phyloP scores from a whole-genome alignment of 371 early-diverging fungal species.

The Mucor irregularis region DNA sequence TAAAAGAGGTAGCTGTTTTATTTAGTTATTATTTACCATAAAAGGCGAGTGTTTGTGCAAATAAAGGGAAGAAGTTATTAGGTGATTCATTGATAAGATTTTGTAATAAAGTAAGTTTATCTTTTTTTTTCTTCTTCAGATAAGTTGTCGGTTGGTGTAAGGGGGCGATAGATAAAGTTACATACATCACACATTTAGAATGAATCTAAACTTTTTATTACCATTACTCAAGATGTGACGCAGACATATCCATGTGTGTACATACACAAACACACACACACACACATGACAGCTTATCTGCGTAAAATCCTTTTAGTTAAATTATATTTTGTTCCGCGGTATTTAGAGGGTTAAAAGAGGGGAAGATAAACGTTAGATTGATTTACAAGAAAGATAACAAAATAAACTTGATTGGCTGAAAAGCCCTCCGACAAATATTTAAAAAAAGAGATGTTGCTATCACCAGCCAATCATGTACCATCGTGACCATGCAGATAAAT shows the following conservation, averaged over 20 bases:
- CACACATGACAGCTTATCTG: neutral
- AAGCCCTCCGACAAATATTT: conserved; percentile 12
- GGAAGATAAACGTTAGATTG: conserved; percentile 4
- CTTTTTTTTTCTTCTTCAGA: too few relatives aligned
- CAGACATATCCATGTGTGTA: too few relatives aligned
- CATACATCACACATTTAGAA: too few relatives aligned
- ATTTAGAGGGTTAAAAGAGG: conserved; percentile 1
- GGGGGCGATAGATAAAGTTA: too few relatives aligned
- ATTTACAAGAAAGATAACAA: conserved; percentile 12
- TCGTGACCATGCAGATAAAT: neutral
- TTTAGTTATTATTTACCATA: neutral
- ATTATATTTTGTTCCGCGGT: neutral
- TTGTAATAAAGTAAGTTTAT: too few relatives aligned
- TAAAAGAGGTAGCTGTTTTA: neutral
- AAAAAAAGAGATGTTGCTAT: conserved; percentile 3
- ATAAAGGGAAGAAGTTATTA: too few relatives aligned
- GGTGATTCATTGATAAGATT: too few relatives aligned
- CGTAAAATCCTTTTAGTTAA: neutral
- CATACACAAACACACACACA: too few relatives aligned
- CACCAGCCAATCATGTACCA: conserved; percentile 11
- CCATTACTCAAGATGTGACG: too few relatives aligned
- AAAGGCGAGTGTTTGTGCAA: conserved; percentile 1
- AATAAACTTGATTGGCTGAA: conserved; percentile 2
- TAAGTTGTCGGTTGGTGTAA: too few relatives aligned
- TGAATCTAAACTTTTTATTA: too few relatives aligned